These are phyloP conservation scores for Colletotrichum spaethianum DNA, from an alignment of 2,329 filamentous ascomycete species.

Conservation along the genomic window DNA sequence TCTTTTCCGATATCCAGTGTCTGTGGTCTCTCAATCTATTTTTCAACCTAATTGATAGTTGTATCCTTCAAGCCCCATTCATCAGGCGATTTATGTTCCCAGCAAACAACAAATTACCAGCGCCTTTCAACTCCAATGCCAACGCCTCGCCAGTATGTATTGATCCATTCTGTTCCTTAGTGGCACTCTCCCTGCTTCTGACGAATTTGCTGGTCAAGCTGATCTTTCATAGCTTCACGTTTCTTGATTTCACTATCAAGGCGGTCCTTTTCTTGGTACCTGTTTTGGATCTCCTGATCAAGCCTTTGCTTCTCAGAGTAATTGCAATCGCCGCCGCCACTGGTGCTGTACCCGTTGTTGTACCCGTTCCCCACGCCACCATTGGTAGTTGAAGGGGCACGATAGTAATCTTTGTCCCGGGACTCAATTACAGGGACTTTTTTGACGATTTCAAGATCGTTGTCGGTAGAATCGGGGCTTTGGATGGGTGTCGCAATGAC, in stretches of 20 bases:
- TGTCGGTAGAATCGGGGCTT: not conserved
- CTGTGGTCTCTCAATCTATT: not conserved
- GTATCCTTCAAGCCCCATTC: not conserved
- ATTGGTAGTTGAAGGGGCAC: not conserved
- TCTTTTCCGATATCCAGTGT: not conserved
- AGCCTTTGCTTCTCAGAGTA: conserved; percentile 2
- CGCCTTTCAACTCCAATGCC: not conserved
- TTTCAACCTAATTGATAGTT: not conserved
- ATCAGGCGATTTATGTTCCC: too few relatives aligned
- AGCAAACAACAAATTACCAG: not conserved
- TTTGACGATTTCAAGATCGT: not conserved
- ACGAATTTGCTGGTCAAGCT: conserved; percentile 25
- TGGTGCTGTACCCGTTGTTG: conserved; percentile 25
- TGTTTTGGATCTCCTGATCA: conserved; percentile 49
- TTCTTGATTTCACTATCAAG: conserved; percentile 38
- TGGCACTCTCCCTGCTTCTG: not conserved
- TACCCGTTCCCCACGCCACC: not conserved
- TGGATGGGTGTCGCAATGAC: conserved; percentile 12
- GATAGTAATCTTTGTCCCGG: not conserved
- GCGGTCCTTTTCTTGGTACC: conserved; percentile 45
- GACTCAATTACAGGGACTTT: not conserved
- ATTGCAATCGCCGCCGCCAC: conserved; percentile 7
- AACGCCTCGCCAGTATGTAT: not conserved
- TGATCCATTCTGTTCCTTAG: not conserved
- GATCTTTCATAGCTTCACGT: conserved; percentile 20